Base-by-base conservation (phyloP, 306 rosid genomes). In the Prunus campanulata region DNA sequence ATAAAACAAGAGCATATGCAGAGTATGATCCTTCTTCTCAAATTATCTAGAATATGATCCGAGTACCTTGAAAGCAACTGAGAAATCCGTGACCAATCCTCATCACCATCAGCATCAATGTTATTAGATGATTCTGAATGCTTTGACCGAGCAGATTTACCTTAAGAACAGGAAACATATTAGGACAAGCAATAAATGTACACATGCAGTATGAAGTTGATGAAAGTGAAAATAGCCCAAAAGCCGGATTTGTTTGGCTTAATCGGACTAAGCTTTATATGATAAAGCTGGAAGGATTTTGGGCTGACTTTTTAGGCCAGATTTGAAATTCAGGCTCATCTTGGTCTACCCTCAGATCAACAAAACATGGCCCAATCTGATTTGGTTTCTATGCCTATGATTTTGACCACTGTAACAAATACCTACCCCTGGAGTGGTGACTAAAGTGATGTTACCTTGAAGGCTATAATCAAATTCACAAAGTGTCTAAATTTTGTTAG, bases 31-130 rank as follows among this genome's bases (percentile, higher is more conserved):
- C 50, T 20, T 20, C 20, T 20, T 20, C 20, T 20, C 20, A 20
- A 20, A 20, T 20, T 20, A 20, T 20, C 20, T 20, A 20, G 62
- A 20, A 4, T 27, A 60, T 60, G 35, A 77, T 46, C n/a, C 50
- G 30, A 72, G 66, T 81, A 94, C 98, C 98, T 90, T 67, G 22
- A 75, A 55, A 87, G 87, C 85, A 85, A 74, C 57, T 80, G 83
- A 74, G 91, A 87, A 80, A 92, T 80, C 66, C 70, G 79, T 57
- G 85, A 79, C 98, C 98, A 94, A 57, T 86, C 97, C 77, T 85
- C 86, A 55, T 94, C 97, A 72, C 57, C 76, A 56, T 81, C 84
- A 66, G 63, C 77, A 76, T 81, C 87, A 49, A 64, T 59, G 78
- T 75, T 74, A 70, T 75, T 81, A 60, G 84, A 87, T 71, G 83